phyloP scores from a whole-genome alignment of 1,284 basidiomycete genomes.

The Stygiomarasmius scandens region DNA sequence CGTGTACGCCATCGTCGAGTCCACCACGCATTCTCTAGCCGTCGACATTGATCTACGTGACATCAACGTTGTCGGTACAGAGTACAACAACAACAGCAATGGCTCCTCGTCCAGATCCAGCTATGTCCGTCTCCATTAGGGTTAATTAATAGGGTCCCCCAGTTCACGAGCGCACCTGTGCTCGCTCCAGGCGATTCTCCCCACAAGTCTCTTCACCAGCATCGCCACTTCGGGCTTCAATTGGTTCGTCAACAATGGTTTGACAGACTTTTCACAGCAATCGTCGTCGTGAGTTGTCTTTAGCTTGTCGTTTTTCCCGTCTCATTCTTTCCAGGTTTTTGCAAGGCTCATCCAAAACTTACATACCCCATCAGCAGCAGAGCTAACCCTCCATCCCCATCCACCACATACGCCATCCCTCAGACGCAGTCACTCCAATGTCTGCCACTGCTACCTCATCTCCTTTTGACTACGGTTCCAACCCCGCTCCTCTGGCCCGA shows the following conservation, averaged over 20 bases:
- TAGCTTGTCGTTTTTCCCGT: not conserved
- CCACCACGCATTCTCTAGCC: slow-evolving; percentile 88
- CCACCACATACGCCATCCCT: not conserved
- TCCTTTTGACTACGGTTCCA: slow-evolving; percentile 10
- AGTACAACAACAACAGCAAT: slow-evolving; percentile 94
- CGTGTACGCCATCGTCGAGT: slow-evolving; percentile 95
- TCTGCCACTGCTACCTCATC: not conserved
- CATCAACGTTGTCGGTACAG: slow-evolving; percentile 75
- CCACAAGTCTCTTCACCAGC: slow-evolving; percentile 44
- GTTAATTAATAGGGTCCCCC: no score
- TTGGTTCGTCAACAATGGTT: slow-evolving; percentile 56
- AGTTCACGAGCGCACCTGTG: slow-evolving; percentile 56
- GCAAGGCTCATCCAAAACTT: not conserved
- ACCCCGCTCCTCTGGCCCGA: not conserved
- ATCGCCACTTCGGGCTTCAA: slow-evolving; percentile 29
- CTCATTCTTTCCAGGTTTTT: no score
- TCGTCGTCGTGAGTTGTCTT: not conserved
- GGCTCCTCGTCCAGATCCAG: slow-evolving; percentile 42
- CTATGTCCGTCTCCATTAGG: slow-evolving; percentile 60
- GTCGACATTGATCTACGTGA: slow-evolving; percentile 91
- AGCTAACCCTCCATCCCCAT: not conserved
- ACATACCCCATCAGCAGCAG: not conserved
- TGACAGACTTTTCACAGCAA: slow-evolving; percentile 19
- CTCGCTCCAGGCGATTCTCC: slow-evolving; percentile 68
- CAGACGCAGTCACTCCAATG: not conserved